Evolutionary conservation across 306 rosid genomes (phyloP).

Genomic region (Gastrolobium bilobum): DNA sequence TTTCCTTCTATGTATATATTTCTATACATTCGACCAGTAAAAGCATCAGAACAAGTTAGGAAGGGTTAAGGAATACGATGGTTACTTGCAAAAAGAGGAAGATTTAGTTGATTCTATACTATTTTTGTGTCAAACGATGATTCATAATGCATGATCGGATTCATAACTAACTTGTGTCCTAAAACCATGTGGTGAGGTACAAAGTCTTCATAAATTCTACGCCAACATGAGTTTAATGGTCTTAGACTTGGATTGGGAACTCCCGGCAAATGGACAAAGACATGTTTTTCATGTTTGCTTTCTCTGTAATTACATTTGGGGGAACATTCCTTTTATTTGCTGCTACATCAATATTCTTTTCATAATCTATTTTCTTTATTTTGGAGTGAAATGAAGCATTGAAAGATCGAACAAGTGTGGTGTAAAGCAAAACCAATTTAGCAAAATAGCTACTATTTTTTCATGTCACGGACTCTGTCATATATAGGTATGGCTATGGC

Average conservation of each 20-base stretch:
- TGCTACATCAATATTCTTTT: neutral
- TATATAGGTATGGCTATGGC: neutral
- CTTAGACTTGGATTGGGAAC: neutral
- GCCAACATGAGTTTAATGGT: constrained; percentile 22
- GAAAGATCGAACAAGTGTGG: neutral
- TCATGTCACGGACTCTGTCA: constrained; percentile 8
- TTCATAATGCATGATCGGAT: neutral
- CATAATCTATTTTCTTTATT: neutral
- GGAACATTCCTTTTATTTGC: neutral
- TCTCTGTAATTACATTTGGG: neutral
- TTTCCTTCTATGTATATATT: too few relatives aligned
- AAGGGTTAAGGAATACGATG: neutral
- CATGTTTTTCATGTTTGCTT: constrained; percentile 34
- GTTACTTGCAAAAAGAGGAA: neutral
- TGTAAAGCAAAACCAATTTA: constrained; percentile 6
- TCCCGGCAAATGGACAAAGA: constrained; percentile 2
- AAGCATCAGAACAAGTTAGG: neutral
- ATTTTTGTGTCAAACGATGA: neutral
- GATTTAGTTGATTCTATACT: neutral
- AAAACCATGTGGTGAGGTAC: neutral
- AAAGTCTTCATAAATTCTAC: constrained; percentile 2
- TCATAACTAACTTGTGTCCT: neutral
- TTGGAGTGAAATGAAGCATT: neutral
- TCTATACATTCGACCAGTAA: too few relatives aligned
- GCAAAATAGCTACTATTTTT: neutral